A percentile compares a stretch with the other conserved stretches of the same genome.
Conservation (phyloP, 2,329 filamentous ascomycete genomes). For the Fusarium redolens region DNA sequence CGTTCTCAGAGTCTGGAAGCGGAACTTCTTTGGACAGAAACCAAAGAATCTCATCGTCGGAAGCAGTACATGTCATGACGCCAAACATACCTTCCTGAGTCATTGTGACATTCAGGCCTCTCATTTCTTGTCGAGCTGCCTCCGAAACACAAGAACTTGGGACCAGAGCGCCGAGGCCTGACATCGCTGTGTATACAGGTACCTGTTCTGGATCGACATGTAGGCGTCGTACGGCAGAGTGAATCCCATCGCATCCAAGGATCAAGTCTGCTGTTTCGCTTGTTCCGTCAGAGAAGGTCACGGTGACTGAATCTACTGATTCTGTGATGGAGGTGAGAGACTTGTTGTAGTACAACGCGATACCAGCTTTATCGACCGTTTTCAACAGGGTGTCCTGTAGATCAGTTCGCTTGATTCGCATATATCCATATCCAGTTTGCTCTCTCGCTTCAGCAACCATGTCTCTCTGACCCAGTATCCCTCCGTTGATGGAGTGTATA, state of each 20-base stretch:
- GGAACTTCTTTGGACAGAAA: background rate
- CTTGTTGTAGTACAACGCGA: background rate
- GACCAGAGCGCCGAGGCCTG: background rate
- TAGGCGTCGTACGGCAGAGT: background rate
- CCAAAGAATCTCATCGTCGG: background rate
- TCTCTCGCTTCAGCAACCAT: background rate
- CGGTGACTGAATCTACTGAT: background rate
- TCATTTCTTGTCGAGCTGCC: background rate
- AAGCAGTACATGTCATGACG: background rate
- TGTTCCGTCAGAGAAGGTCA: background rate
- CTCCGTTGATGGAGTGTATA: background rate
- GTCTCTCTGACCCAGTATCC: background rate
- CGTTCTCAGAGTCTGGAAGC: background rate
- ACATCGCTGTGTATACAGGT: background rate
- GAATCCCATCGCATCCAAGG: background rate
- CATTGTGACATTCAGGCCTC: slow-evolving; percentile 2
- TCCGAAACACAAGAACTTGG: background rate
- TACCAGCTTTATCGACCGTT: background rate
- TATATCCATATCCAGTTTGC: background rate
- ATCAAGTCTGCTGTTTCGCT: background rate
- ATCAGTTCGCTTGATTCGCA: slow-evolving; percentile 1
- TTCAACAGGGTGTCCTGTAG: background rate
- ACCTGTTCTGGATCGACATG: background rate
- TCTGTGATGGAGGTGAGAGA: background rate
- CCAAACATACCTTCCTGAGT: slow-evolving; percentile 4